phyloP scores from a whole-genome alignment of 345 rosid genomes.

The Rhizophora apiculata region DNA sequence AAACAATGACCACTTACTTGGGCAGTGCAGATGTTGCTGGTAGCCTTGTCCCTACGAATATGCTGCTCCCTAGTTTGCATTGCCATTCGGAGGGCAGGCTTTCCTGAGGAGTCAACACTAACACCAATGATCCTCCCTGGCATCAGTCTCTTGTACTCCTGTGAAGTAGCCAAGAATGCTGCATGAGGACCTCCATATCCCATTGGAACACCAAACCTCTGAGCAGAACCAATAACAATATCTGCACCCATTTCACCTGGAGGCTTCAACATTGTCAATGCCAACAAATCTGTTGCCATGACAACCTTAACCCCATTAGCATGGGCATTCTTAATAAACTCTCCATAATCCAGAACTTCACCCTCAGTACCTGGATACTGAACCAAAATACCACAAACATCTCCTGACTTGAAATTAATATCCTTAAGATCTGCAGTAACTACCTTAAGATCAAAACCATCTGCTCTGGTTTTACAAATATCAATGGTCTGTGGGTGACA shows the following conservation, averaged over 20 bases:
- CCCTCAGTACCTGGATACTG: slow-evolving; percentile 98
- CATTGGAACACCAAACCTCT: slow-evolving; percentile 97
- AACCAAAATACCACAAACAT: slow-evolving; percentile 92
- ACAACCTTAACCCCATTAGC: slow-evolving; percentile 95
- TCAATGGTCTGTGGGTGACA: slow-evolving; percentile 97
- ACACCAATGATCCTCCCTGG: slow-evolving; percentile 95
- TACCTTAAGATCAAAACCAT: slow-evolving; percentile 73
- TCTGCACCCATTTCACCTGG: slow-evolving; percentile 95
- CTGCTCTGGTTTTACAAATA: slow-evolving; percentile 88
- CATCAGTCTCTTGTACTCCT: slow-evolving; percentile 98
- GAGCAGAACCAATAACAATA: slow-evolving; percentile 93
- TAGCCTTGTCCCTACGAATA: slow-evolving; percentile 97
- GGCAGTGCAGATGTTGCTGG: slow-evolving; percentile 99
- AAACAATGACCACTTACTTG: slow-evolving; percentile 55
- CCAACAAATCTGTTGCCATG: slow-evolving; percentile 90
- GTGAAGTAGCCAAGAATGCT: slow-evolving; percentile 94
- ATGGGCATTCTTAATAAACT: slow-evolving; percentile 85
- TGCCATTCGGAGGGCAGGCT: slow-evolving; percentile 93
- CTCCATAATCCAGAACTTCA: slow-evolving; percentile 82
- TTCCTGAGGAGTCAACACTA: slow-evolving; percentile 91
- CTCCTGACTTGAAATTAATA: slow-evolving; percentile 70
- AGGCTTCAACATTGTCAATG: slow-evolving; percentile 89
- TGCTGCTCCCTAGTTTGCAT: slow-evolving; percentile 99
- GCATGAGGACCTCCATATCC: slow-evolving; percentile 99
- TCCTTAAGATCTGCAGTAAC: slow-evolving; percentile 74